Conservation (phyloP, 2,329 filamentous ascomycete species). For the Paramyrothecium sp. region DNA sequence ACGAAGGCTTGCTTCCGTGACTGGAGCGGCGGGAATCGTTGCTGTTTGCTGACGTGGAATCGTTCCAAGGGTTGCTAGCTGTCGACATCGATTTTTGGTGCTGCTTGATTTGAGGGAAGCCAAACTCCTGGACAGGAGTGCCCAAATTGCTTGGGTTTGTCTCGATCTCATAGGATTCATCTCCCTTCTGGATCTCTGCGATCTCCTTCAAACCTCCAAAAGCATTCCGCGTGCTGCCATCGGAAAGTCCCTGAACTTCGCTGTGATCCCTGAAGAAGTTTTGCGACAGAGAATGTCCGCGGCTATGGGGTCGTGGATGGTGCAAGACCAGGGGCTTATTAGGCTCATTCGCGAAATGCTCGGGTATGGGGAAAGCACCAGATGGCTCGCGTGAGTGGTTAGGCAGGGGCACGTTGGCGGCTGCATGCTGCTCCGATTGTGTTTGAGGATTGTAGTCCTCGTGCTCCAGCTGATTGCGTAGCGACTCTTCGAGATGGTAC, state of each 20-base stretch:
- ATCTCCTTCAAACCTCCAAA: constrained; percentile 39
- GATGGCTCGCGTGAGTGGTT: constrained; percentile 43
- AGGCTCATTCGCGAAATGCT: constrained; percentile 52
- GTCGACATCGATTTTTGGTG: constrained; percentile 57
- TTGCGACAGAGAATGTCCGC: constrained; percentile 70
- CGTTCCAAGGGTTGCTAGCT: constrained; percentile 63
- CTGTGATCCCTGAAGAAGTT: constrained; percentile 61
- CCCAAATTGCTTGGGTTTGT: constrained; percentile 73
- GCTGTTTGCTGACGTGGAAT: constrained; percentile 40
- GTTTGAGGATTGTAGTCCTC: constrained; percentile 71
- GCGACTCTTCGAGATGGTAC: constrained; percentile 78
- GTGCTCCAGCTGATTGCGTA: constrained; percentile 76
- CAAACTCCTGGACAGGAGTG: constrained; percentile 56
- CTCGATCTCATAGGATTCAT: constrained; percentile 65
- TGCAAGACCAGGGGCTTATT: constrained; percentile 60
- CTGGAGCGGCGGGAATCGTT: constrained; percentile 38
- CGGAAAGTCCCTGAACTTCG: constrained; percentile 36
- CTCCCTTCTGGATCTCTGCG: constrained; percentile 36
- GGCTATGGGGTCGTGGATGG: constrained; percentile 72
- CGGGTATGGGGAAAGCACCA: constrained; percentile 45
- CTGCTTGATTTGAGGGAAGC: constrained; percentile 41
- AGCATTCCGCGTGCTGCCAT: constrained; percentile 36
- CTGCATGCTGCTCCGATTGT: constrained; percentile 24
- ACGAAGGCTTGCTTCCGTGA: constrained; percentile 67
- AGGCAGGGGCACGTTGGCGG: constrained; percentile 19